These are phyloP conservation scores for Euptelea pleiosperma DNA, from an alignment of 164 flowering plant species.

Conservation along the genomic window DNA sequence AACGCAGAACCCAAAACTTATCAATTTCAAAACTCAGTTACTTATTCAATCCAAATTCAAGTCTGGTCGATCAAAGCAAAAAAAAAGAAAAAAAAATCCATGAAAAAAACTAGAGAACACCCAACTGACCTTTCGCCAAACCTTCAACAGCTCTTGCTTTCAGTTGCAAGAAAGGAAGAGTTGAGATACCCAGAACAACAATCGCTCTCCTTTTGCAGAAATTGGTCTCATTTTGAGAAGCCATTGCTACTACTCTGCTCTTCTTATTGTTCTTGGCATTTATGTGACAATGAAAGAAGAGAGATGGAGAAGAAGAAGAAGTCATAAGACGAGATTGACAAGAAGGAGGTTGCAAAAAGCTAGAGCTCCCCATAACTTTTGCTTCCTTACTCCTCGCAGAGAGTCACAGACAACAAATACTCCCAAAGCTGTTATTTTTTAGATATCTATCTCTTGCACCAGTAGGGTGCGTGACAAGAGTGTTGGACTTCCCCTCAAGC, in stretches of 20 bases:
- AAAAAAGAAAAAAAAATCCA: neutral
- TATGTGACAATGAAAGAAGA: slow-evolving; percentile 8
- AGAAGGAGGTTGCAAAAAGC: slow-evolving; percentile 26
- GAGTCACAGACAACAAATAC: no score
- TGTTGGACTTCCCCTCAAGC: no score
- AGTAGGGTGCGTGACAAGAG: no score
- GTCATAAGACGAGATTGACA: slow-evolving; percentile 16
- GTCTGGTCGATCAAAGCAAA: neutral
- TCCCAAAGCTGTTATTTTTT: no score
- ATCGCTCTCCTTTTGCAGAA: slow-evolving; percentile 43
- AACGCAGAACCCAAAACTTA: no score
- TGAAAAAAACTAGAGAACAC: neutral
- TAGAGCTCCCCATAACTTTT: slow-evolving; percentile 24
- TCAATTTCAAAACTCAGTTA: neutral
- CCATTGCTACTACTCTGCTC: slow-evolving; percentile 25
- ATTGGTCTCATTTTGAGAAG: slow-evolving; percentile 24
- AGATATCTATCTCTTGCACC: no score
- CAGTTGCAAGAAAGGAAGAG: slow-evolving; percentile 49
- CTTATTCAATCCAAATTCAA: neutral
- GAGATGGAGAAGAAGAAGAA: slow-evolving; percentile 16
- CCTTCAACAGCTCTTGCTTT: slow-evolving; percentile 49
- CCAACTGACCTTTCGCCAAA: slow-evolving; percentile 30
- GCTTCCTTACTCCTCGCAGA: no score
- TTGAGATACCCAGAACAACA: slow-evolving; percentile 59
- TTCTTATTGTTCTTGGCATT: slow-evolving; percentile 23